A percentile compares a stretch with the other conserved stretches of the same genome.
phyloP scores from a whole-genome alignment of 805 yeast genomes.

The Candida coquimbonensis region DNA sequence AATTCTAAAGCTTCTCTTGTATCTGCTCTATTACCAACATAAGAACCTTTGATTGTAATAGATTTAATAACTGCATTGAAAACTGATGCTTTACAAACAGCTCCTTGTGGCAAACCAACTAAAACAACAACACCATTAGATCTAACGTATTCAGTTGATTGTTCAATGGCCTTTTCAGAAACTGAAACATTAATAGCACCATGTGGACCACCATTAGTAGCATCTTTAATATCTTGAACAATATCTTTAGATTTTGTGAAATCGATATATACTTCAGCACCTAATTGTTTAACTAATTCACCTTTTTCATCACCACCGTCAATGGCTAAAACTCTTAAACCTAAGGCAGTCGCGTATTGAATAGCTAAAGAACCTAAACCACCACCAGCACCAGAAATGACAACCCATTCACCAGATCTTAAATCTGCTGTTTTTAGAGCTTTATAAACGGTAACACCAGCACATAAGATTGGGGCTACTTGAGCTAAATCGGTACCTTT shows the following conservation, averaged over 20 bases:
- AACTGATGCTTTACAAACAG: slow-evolving; percentile 38
- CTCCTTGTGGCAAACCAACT: slow-evolving; percentile 54
- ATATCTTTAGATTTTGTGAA: slow-evolving; percentile 43
- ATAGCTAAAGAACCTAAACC: slow-evolving; percentile 72
- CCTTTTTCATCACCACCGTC: slow-evolving; percentile 67
- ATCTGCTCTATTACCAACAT: slow-evolving; percentile 21
- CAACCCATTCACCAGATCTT: slow-evolving; percentile 64
- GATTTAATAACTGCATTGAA: slow-evolving; percentile 39
- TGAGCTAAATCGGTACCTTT: slow-evolving; percentile 43
- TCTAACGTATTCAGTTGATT: slow-evolving; percentile 45
- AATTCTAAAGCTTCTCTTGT: slow-evolving; percentile 62
- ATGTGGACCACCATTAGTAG: slow-evolving; percentile 60
- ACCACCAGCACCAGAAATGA: slow-evolving; percentile 75
- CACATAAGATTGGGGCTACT: slow-evolving; percentile 61
- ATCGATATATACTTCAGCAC: slow-evolving; percentile 54
- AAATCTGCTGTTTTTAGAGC: slow-evolving; percentile 53
- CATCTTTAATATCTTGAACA: slow-evolving; percentile 34
- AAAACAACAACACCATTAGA: slow-evolving; percentile 53
- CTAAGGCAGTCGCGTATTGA: slow-evolving; percentile 74
- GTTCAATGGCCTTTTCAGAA: slow-evolving; percentile 42
- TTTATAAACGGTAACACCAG: slow-evolving; percentile 73
- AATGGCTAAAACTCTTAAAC: slow-evolving; percentile 60
- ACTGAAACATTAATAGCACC: slow-evolving; percentile 62
- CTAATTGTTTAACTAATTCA: slow-evolving; percentile 35
- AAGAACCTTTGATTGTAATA: slow-evolving; percentile 30